A percentile compares a stretch with the other conserved stretches of the same genome.
Evolutionary conservation across 176 grass and related monocot genomes (phyloP).

Genomic region (Zoysia pacifica): DNA sequence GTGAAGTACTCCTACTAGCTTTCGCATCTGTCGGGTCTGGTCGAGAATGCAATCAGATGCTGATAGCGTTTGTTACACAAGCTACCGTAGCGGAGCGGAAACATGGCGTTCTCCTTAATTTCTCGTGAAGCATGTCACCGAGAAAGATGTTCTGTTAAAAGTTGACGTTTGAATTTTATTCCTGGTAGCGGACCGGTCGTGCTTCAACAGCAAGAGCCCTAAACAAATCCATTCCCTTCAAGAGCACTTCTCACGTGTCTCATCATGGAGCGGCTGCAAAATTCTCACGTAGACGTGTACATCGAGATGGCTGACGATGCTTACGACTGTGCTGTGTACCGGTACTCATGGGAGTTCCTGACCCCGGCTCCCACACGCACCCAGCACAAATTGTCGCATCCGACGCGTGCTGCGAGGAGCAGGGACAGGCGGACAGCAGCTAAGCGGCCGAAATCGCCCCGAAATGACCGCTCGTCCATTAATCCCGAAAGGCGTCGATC

Average conservation of each 20-base stretch:
- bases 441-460: not conserved
- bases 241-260: not conserved
- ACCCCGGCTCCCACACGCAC: too few relatives aligned
- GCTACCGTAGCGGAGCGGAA: not conserved
- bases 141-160: not conserved
- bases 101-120: not conserved
- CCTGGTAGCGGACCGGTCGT: not conserved
- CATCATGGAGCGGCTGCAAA: too few relatives aligned
- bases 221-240: conserved; percentile 5
- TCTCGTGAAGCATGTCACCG: not conserved
- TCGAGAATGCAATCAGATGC: not conserved
- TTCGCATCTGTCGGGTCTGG: not conserved
- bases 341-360: not conserved
- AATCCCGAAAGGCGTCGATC: conserved; percentile 38
- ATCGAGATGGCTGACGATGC: not conserved
- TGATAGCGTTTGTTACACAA: not conserved
- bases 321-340: not conserved
- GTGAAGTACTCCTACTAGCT: not conserved
- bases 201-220: not conserved
- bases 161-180: not conserved
- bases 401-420: not conserved
- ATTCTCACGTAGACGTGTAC: not conserved
- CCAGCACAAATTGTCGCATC: too few relatives aligned
- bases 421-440: not conserved
- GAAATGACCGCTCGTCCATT: conserved; percentile 32